Conservation (phyloP, 345 rosid species). For the Moricandia arvensis region DNA sequence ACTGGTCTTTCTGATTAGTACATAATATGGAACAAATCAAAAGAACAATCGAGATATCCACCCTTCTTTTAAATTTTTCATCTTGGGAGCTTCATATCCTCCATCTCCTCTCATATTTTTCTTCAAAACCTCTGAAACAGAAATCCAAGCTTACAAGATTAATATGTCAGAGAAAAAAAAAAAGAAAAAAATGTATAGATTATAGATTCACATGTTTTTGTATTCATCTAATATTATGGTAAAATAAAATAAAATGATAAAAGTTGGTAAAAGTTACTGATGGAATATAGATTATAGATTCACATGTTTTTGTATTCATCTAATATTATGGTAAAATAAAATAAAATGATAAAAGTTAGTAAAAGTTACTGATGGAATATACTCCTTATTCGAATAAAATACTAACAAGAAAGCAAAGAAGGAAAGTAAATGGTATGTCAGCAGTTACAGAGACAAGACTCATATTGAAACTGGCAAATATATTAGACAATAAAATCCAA, state of each 20-base stretch:
- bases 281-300: neutral
- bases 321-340: neutral
- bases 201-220: neutral
- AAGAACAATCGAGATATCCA: slow-evolving; percentile 26
- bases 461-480: slow-evolving; percentile 30
- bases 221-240: neutral
- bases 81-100: slow-evolving; percentile 48
- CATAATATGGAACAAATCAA: slow-evolving; percentile 4
- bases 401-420: slow-evolving; percentile 26
- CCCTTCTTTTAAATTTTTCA: slow-evolving; percentile 19
- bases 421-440: slow-evolving; percentile 31
- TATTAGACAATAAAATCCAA: slow-evolving; percentile 34
- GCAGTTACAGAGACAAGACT: slow-evolving; percentile 36
- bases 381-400: neutral
- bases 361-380: slow-evolving; percentile 22
- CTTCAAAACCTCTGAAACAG: slow-evolving; percentile 52
- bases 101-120: slow-evolving; percentile 51
- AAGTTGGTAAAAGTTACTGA: slow-evolving; percentile 21
- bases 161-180: neutral
- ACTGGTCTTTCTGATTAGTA: slow-evolving; percentile 27
- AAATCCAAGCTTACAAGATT: neutral
- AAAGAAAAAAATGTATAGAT: neutral
- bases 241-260: slow-evolving; percentile 1
- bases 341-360: slow-evolving; percentile 1
- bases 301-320: slow-evolving; percentile 6